These are phyloP conservation scores for Ehretia macrophylla DNA, from an alignment of 257 asterid species.

Conservation along the genomic window DNA sequence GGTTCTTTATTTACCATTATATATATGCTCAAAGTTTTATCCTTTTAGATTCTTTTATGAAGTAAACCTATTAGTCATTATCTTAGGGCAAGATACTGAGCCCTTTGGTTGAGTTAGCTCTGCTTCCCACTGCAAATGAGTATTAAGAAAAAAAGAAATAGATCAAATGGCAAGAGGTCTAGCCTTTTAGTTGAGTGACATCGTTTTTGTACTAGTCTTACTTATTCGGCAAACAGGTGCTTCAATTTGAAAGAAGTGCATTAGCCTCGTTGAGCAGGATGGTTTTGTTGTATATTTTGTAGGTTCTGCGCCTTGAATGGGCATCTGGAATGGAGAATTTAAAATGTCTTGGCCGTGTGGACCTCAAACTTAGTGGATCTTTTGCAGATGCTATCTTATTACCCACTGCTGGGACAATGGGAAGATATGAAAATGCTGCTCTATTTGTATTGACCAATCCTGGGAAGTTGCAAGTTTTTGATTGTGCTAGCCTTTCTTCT, in stretches of 20 bases:
- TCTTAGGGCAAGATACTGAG: not conserved
- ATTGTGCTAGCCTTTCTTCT: constrained; percentile 41
- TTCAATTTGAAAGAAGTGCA: too few species aligned
- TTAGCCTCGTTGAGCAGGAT: not conserved
- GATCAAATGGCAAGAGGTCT: not conserved
- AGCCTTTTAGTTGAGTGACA: not conserved
- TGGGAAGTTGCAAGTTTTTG: constrained; percentile 58
- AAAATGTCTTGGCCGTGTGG: constrained; percentile 60
- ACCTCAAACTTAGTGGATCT: constrained; percentile 69
- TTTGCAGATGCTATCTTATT: constrained; percentile 73
- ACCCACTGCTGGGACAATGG: constrained; percentile 47
- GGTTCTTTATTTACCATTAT: not conserved
- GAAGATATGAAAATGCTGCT: constrained; percentile 38
- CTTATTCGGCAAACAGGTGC: not conserved
- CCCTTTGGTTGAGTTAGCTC: too few species aligned
- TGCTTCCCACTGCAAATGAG: too few species aligned
- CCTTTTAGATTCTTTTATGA: not conserved
- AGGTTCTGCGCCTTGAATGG: constrained; percentile 83
- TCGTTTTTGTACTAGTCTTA: not conserved
- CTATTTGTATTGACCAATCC: constrained; percentile 68
- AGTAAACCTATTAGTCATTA: not conserved
- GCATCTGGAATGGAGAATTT: constrained; percentile 70
- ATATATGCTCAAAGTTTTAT: not conserved
- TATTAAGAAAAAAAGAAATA: not conserved
- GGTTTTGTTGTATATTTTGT: constrained; percentile 17